Base-by-base conservation (phyloP, 2,329 filamentous ascomycete species). In the Colletotrichum cereale region DNA sequence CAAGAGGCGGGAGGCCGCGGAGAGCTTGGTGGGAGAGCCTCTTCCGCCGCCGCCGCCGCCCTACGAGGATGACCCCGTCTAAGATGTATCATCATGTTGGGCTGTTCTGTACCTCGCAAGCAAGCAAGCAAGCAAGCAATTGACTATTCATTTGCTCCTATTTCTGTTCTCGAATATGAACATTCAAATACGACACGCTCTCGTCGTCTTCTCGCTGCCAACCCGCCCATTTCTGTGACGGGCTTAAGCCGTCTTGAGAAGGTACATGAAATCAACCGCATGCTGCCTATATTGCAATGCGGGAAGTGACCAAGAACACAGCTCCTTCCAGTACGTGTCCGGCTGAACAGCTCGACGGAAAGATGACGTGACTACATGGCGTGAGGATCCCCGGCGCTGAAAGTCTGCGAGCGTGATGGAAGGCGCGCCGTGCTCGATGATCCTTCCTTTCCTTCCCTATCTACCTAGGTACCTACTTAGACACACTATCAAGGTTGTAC, bases 51-150 rank as follows among this genome's bases (percentile, higher is more conserved):
- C 80, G 14, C 81, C 80, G 31, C 81, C 79, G 3, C 79, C 80
- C 3, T 84, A 83, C 68, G 80, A 79, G 67, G 81, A 83, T 57
- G 77, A 81, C 53, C 80, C 81, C 60, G 77, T 83, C 67, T 79
- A 74, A 72, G 56, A 16, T 18, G 21, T 12, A 14, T 5, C 21
- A 8, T 21, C 8, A 2, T 26, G 7, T 16, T 24, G 36, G 2
- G 4, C 21, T 16, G 38, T 14, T n/a, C 16, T 10, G 53, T 24
- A 24, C 31, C 2, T 31, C 29, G 12, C 5, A 16, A 47, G 40
- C 58, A 38, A 38, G 14, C 31, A 36, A 29, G n/a, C 24, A 31
- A 40, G 21, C 8, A 48, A 34, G n/a, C 44, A 47, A 40, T n/a
- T 16, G 34, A 38, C 18, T 2, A 31, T 12, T 1, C 2, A 5